These are phyloP conservation scores for Macroventuria anomochaeta DNA, from an alignment of 2,329 filamentous ascomycete genomes.

Conservation along the genomic window DNA sequence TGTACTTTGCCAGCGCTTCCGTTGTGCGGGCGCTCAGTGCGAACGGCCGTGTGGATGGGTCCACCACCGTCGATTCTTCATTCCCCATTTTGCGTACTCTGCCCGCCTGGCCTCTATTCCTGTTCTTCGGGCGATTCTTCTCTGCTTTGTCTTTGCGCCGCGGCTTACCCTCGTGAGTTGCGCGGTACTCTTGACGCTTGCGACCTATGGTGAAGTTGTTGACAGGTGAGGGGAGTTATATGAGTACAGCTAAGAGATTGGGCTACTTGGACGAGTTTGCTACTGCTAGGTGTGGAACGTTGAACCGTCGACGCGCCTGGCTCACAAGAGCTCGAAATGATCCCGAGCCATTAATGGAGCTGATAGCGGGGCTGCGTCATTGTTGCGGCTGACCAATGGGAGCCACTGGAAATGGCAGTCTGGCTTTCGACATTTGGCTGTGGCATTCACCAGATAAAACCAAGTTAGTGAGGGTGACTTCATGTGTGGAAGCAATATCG, in stretches of 20 bases:
- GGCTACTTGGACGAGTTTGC: neutral
- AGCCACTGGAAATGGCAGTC: conserved; percentile 7
- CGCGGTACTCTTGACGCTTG: conserved; percentile 55
- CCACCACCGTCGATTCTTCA: conserved; percentile 75
- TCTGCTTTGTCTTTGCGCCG: conserved; percentile 34
- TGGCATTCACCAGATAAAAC: too few species aligned
- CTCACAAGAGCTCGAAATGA: conserved; percentile 2
- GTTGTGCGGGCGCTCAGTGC: conserved; percentile 74
- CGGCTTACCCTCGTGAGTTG: conserved; percentile 46
- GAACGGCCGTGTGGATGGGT: conserved; percentile 67
- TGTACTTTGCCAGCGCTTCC: conserved; percentile 78
- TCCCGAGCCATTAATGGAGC: neutral
- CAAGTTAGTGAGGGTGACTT: neutral
- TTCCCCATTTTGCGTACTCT: conserved; percentile 76
- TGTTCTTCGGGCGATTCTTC: conserved; percentile 22
- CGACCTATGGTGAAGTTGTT: conserved; percentile 56
- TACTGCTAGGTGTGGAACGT: conserved; percentile 1
- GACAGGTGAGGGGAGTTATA: neutral
- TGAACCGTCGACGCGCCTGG: neutral
- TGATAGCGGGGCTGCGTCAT: conserved; percentile 16
- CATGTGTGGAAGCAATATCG: neutral
- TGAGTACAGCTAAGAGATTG: neutral
- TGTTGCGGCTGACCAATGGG: conserved; percentile 11
- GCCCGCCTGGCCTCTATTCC: conserved; percentile 30
- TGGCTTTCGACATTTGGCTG: too few species aligned